Evolutionary conservation across 2,329 filamentous ascomycete species (phyloP), one percentile per base, ranked within the genome.

Genomic region (Diplodia sapinea): DNA sequence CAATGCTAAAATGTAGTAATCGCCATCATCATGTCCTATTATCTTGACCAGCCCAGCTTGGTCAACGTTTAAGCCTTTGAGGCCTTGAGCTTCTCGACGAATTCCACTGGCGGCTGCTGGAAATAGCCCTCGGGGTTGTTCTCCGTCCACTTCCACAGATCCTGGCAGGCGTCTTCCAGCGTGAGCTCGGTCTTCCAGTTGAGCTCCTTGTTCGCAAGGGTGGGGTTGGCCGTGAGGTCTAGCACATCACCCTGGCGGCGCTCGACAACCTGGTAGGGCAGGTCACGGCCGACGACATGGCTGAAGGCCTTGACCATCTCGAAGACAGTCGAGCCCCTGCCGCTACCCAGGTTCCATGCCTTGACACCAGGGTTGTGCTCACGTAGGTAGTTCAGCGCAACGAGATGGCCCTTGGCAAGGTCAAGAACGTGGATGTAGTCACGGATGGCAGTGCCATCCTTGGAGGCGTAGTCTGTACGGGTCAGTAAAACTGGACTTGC

Each of bases 401-500:
- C 87, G 68, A 97, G 84, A 79, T 97, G 94, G 70, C 94, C 94
- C 70, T 87, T 87, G 55, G 94, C 92, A 29, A 97, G 88, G 76
- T 97, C 94, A 70, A 96, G 86, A 68, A 97, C 92, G 84, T 97
- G 94, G 80, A 99, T 97, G 85, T 99, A 99, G 83, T 99, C 95
- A 74, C 95, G 91, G 79, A 97, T 97, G 70, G 93, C 92, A 65
- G 94, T 97, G 71, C 94, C 94, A 78, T 97, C 94, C 74, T 89
- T 90, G 65, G 93, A 97, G 38, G 85, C 78, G 83, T 99, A 99
- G 84, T 99, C 94, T 96, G 33, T 40, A 55, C 65, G 68, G 47
- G 20, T 65, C 31, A 31, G 40, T 6, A 17, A 11, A 6, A 17
- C 13, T 20, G 4, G 9, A 17, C 8, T 26, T 11, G n/a, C 47